Base-by-base conservation (phyloP, 2,329 filamentous ascomycete genomes). In the Meredithiella fracta region DNA sequence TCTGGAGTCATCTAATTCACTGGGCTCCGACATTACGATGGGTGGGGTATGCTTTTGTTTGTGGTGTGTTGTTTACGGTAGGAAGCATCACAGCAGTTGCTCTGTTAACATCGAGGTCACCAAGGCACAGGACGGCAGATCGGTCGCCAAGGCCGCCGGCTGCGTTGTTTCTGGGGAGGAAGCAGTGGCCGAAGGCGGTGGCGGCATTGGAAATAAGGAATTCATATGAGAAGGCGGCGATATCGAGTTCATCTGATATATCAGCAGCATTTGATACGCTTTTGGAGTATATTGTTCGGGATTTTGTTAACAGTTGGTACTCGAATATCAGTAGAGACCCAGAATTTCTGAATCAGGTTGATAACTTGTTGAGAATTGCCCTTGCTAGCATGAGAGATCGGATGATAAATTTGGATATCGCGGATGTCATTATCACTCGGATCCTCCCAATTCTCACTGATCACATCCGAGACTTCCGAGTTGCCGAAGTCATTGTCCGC, bases 251-350 rank as follows among this genome's bases (percentile, higher is more conserved):
- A 20, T 80, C 83, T 62, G 76, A 82, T 58, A 80, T 97, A 55
- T 94, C 89, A 11, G 78, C 82, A 62, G 85, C 84, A 49, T 71
- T 97, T 61, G 88, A 96, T 68, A 77, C 81, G 54, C 70, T 97
- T 31, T 76, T 98, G 47, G 79, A 83, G 53, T 72, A 89, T 54
- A 78, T 94, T 54, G 69, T 88, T 60, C 78, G 86, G 60, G 88
- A 96, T 66, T 96, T 94, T 66, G 80, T 98, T 57, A 79, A 77
- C 58, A 83, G 83, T 50, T 98, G 92, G 92, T 97, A 96, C 67
- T 77, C 75, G 31, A 78, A 81, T 64, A 96, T 98, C 65, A 95
- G 87, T 70, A 77, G 75, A 60, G 88, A 84, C 63, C 80, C 83
- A 1, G 76, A 78, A 0, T 98, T 98, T 63, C 74, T 83, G 57